A percentile compares a stretch with the other conserved stretches of the same genome.
phyloP scores from a whole-genome alignment of 2,329 filamentous ascomycete genomes.

The Tolypocladium tropicale region DNA sequence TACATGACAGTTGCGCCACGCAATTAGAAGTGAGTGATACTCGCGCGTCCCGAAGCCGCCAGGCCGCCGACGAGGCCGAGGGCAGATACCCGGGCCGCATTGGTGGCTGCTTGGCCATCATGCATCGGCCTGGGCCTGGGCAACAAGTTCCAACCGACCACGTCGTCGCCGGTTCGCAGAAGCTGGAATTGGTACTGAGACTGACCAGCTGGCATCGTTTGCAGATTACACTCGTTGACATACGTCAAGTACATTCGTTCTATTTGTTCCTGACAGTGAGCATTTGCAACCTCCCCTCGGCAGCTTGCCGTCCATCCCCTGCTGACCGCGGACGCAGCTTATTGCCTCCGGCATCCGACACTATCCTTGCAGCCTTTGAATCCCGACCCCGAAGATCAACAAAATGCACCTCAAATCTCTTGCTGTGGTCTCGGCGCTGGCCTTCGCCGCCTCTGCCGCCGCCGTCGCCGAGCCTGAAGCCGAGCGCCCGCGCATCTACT shows the following conservation, averaged over 20 bases:
- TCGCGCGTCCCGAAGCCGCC: not conserved
- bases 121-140: not conserved
- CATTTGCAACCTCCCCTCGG: not conserved
- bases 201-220: slow-evolving; percentile 6
- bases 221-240: slow-evolving; percentile 40
- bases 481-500: slow-evolving; percentile 44
- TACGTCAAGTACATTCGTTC: slow-evolving; percentile 52
- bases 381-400: slow-evolving; percentile 1
- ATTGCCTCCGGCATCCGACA: slow-evolving; percentile 2
- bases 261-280: slow-evolving; percentile 36
- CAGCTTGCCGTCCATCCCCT: not conserved
- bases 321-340: slow-evolving; percentile 2
- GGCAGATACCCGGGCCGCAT: not conserved
- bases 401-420: slow-evolving; percentile 40
- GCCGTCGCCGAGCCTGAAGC: slow-evolving; percentile 30
- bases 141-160: not conserved
- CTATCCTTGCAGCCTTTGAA: slow-evolving; percentile 8
- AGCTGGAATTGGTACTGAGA: not conserved
- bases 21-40: slow-evolving; percentile 10
- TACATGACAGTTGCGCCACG: slow-evolving; percentile 5
- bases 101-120: not conserved
- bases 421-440: slow-evolving; percentile 29
- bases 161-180: not conserved
- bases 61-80: not conserved
- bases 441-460: slow-evolving; percentile 37